phyloP scores from a whole-genome alignment of 805 yeast species.

The Saturnispora saitoi region DNA sequence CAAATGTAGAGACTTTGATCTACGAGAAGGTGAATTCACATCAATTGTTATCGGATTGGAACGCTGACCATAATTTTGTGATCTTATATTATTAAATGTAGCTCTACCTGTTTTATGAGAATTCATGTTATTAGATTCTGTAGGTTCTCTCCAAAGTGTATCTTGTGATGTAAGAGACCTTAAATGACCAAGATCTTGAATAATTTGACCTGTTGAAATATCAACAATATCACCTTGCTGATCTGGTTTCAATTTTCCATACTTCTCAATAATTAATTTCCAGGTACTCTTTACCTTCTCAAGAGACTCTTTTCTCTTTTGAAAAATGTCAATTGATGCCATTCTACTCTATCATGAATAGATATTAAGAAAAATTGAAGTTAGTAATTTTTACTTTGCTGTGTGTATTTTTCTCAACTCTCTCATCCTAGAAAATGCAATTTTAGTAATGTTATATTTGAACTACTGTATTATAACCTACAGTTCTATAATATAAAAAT shows the following conservation, averaged over 20 bases:
- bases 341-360: neutral
- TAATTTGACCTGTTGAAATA: slow-evolving; percentile 50
- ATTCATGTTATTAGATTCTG: neutral
- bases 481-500: too few species aligned
- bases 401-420: too few species aligned
- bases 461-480: too few species aligned
- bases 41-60: neutral
- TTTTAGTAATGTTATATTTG: too few species aligned
- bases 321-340: slow-evolving; percentile 1
- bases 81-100: neutral
- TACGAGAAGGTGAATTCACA: neutral
- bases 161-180: slow-evolving; percentile 31
- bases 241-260: slow-evolving; percentile 37
- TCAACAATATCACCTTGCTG: slow-evolving; percentile 61
- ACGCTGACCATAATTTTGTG: neutral
- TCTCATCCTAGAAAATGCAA: too few species aligned
- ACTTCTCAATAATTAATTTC: slow-evolving; percentile 45
- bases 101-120: neutral
- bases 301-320: slow-evolving; percentile 11
- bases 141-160: slow-evolving; percentile 29
- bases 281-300: slow-evolving; percentile 29
- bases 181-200: slow-evolving; percentile 64
- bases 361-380: neutral
- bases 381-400: too few species aligned
- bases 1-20: neutral